These are phyloP conservation scores for Daldinia sp. DNA, from an alignment of 2,329 filamentous ascomycete species.

Conservation along the genomic window DNA sequence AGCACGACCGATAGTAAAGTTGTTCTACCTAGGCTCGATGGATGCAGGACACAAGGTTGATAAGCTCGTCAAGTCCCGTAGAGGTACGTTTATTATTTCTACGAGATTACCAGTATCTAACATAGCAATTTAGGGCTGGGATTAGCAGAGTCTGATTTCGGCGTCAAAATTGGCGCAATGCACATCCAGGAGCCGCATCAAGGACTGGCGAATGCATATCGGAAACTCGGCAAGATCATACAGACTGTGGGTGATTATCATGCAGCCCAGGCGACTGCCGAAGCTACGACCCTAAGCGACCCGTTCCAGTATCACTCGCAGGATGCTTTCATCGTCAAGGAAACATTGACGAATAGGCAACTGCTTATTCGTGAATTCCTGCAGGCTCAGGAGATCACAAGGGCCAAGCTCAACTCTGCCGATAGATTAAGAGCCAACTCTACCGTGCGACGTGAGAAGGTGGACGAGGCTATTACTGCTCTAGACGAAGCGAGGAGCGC, in stretches of 20 bases:
- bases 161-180: slow-evolving; percentile 87
- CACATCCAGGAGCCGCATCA: slow-evolving; percentile 89
- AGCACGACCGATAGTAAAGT: slow-evolving; percentile 88
- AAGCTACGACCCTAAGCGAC: slow-evolving; percentile 93
- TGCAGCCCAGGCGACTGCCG: slow-evolving; percentile 93
- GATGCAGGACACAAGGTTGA: slow-evolving; percentile 98
- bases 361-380: slow-evolving; percentile 93
- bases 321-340: slow-evolving; percentile 97
- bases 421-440: slow-evolving; percentile 88
- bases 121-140: slow-evolving; percentile 73
- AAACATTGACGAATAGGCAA: slow-evolving; percentile 96
- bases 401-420: slow-evolving; percentile 83
- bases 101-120: slow-evolving; percentile 39
- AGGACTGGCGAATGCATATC: slow-evolving; percentile 88
- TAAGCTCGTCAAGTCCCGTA: slow-evolving; percentile 86
- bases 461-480: slow-evolving; percentile 93
- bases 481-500: slow-evolving; percentile 86
- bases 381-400: slow-evolving; percentile 86
- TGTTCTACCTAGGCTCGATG: slow-evolving; percentile 95
- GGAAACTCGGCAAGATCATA: slow-evolving; percentile 92
- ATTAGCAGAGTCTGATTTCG: slow-evolving; percentile 90
- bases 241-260: slow-evolving; percentile 95
- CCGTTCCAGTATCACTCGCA: slow-evolving; percentile 94
- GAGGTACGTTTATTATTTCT: slow-evolving; percentile 67
- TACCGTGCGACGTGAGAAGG: slow-evolving; percentile 90